A percentile compares a stretch with the other conserved stretches of the same genome.
Evolutionary conservation across 78 protist genomes (phyloP).

Genomic region (Parvularia atlantis): DNA sequence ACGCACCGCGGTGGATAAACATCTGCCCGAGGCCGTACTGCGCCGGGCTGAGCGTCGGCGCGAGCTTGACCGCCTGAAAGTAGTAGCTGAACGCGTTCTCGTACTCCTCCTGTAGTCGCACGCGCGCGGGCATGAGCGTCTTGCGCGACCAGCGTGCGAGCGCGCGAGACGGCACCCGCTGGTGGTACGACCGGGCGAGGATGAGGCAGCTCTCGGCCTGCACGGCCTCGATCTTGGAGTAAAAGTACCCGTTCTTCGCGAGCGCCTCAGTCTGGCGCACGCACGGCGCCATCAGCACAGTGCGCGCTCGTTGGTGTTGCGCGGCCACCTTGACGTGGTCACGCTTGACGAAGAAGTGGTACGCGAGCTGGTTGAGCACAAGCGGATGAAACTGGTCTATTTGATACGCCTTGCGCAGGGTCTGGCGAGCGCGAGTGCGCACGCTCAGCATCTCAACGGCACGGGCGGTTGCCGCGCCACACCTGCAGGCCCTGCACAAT

Average conservation of each 20-base stretch:
- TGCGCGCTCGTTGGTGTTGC: no score
- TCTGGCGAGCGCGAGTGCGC: background rate
- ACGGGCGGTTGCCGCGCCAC: background rate
- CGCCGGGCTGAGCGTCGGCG: conserved; percentile 21
- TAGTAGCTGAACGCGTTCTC: conserved; percentile 33
- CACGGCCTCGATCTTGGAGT: conserved; percentile 13
- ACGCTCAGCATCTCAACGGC: background rate
- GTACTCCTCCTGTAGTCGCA: no score
- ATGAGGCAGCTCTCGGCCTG: no score
- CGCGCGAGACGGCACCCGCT: no score
- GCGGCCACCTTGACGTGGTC: conserved; percentile 23
- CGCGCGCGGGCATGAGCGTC: conserved; percentile 22
- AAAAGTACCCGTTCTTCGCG: conserved; percentile 17
- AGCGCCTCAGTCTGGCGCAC: background rate
- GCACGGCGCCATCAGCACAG: no score
- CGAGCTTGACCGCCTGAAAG: conserved; percentile 12
- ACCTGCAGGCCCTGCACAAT: conserved; percentile 12
- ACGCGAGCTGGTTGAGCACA: conserved; percentile 42
- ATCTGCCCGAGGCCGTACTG: conserved; percentile 57
- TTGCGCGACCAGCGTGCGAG: conserved; percentile 23
- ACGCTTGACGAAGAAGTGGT: conserved; percentile 42
- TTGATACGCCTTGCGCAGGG: conserved; percentile 17
- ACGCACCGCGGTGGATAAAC: no score
- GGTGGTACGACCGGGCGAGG: no score
- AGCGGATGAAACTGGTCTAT: conserved; percentile 25